Percentiles rank a stretch among this genome's conserved stretches.
phyloP scores from a whole-genome alignment of 108 stramenopile species.

The Mediolabrus comicus region DNA sequence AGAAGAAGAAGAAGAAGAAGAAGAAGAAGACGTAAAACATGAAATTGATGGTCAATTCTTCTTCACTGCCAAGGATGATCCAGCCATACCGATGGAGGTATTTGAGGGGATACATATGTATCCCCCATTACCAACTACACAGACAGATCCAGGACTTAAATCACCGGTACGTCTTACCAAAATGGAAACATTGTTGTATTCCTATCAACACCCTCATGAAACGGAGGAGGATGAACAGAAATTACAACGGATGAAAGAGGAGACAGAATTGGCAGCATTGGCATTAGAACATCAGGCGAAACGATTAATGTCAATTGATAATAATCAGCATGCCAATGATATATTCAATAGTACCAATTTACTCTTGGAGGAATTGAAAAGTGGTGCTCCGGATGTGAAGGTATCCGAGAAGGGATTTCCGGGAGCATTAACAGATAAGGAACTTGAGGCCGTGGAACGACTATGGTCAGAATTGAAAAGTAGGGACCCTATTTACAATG shows the following conservation, averaged over 20 bases:
- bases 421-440: constrained; percentile 38
- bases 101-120: constrained; percentile 35
- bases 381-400: constrained; percentile 12
- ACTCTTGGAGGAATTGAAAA: constrained; percentile 31
- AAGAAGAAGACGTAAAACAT: constrained; percentile 10
- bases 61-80: constrained; percentile 28
- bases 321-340: background rate
- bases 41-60: constrained; percentile 34
- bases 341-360: constrained; percentile 18
- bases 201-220: constrained; percentile 20
- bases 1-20: constrained; percentile 2
- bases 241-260: background rate
- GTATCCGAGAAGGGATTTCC: constrained; percentile 38
- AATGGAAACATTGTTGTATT: constrained; percentile 21
- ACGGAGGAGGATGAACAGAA: background rate
- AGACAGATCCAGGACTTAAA: constrained; percentile 4
- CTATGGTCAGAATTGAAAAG: constrained; percentile 9
- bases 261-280: constrained; percentile 11
- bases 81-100: constrained; percentile 5
- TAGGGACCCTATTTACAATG: constrained; percentile 33
- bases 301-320: constrained; percentile 3
- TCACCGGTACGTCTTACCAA: constrained; percentile 17
- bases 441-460: constrained; percentile 24
- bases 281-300: constrained; percentile 29
- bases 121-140: constrained; percentile 18